Percentiles rank a stretch among this genome's conserved stretches.
Conservation (phyloP, 352 stramenopile species). For the Phytophthora pisi region DNA sequence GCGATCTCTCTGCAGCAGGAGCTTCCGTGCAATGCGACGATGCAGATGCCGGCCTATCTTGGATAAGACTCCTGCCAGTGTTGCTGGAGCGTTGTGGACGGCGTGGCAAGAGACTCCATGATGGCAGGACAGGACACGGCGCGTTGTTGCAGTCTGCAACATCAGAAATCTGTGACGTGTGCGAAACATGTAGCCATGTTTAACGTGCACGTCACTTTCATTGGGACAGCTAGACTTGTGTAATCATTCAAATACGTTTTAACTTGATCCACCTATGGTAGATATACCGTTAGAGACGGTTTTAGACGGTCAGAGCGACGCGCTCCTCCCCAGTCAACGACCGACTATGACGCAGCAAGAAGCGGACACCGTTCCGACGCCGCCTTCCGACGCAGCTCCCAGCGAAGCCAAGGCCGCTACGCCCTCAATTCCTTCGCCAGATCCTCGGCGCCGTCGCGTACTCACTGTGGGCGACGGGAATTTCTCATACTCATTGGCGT, state of each 20-base stretch:
- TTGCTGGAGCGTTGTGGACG: too few relatives aligned
- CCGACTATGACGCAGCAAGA: slow-evolving; percentile 7
- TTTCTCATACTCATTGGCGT: slow-evolving; percentile 91
- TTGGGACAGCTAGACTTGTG: neutral
- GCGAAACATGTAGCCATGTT: slow-evolving; percentile 9
- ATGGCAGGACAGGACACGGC: neutral
- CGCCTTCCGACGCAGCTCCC: neutral
- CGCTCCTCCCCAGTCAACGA: slow-evolving; percentile 15
- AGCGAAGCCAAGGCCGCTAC: neutral
- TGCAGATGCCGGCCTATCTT: neutral
- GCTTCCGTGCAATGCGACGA: neutral
- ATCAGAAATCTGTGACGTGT: slow-evolving; percentile 3
- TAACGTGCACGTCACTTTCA: neutral
- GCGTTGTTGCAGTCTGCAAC: neutral
- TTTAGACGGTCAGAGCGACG: neutral
- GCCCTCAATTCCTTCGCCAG: neutral
- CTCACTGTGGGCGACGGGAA: slow-evolving; percentile 94
- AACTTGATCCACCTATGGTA: neutral
- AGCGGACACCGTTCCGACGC: neutral
- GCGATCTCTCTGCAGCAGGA: neutral
- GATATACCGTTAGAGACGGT: neutral
- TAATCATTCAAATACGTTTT: neutral
- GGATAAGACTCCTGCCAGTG: neutral
- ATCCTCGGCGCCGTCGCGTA: slow-evolving; percentile 30
- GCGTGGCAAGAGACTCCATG: neutral